These are phyloP conservation scores for Daldinia sp. DNA, from an alignment of 2,329 filamentous ascomycete species.

Conservation along the genomic window DNA sequence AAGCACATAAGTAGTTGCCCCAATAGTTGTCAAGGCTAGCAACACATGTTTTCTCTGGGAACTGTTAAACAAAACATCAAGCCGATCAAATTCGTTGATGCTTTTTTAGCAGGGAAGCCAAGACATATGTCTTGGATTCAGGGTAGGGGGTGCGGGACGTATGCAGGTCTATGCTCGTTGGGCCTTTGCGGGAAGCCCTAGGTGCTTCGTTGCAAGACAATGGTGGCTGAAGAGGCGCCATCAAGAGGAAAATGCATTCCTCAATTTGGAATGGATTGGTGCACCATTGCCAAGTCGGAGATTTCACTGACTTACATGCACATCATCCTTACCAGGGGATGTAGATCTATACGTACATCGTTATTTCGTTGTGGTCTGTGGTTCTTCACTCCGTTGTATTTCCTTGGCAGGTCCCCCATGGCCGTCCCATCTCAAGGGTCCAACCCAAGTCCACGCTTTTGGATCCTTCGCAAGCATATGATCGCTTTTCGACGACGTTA, in stretches of 20 bases:
- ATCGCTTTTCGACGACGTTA: background rate
- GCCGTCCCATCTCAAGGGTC: conserved; percentile 3
- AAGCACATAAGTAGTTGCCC: background rate
- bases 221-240: conserved; percentile 15
- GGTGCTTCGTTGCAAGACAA: conserved; percentile 22
- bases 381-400: conserved; percentile 21
- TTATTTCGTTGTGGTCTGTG: conserved; percentile 19
- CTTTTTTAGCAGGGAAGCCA: conserved; percentile 13
- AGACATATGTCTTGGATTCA: conserved; percentile 31
- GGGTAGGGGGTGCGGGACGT: conserved; percentile 4
- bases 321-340: conserved; percentile 24
- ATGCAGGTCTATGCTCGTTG: conserved; percentile 20
- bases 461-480: conserved; percentile 1
- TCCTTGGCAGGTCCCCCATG: conserved; percentile 33
- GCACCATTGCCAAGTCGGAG: conserved; percentile 36
- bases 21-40: background rate
- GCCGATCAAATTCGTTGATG: background rate
- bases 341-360: conserved; percentile 28
- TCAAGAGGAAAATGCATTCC: conserved; percentile 25
- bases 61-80: background rate
- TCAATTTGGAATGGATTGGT: conserved; percentile 31
- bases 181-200: conserved; percentile 28
- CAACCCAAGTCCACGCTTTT: background rate
- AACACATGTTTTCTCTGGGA: conserved; percentile 7
- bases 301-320: conserved; percentile 38